Conservation (phyloP, 495 filamentous ascomycete species). For the Ramalina peruviana region DNA sequence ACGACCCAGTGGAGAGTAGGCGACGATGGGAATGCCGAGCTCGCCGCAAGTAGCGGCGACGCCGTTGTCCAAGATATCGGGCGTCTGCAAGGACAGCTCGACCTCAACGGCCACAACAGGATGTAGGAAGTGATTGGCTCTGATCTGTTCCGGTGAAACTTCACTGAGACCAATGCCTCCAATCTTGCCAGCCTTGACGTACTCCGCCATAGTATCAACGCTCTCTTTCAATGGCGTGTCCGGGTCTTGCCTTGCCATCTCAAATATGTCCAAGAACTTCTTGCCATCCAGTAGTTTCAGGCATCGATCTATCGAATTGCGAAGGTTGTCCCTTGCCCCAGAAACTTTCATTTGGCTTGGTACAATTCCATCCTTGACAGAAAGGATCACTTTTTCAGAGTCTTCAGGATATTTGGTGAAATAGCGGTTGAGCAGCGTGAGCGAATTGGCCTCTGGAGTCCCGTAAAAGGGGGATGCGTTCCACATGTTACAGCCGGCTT, state of each 20-base stretch:
- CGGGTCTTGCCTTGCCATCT: constrained; percentile 58
- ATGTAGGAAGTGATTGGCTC: constrained; percentile 52
- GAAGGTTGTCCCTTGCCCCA: constrained; percentile 46
- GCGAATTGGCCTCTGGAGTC: constrained; percentile 48
- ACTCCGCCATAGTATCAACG: constrained; percentile 38
- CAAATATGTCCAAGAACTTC: constrained; percentile 74
- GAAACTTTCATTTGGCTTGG: constrained; percentile 28
- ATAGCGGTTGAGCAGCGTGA: constrained; percentile 44
- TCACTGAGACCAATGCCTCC: constrained; percentile 67
- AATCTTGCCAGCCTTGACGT: constrained; percentile 64
- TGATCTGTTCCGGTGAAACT: constrained; percentile 58
- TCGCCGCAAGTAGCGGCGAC: constrained; percentile 58
- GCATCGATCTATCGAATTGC: constrained; percentile 52
- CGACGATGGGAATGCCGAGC: constrained; percentile 57
- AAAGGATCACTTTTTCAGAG: constrained; percentile 43
- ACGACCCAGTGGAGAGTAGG: constrained; percentile 46
- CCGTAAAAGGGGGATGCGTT: constrained; percentile 77
- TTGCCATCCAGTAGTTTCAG: constrained; percentile 38
- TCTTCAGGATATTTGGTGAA: constrained; percentile 47
- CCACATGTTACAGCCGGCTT: constrained; percentile 60
- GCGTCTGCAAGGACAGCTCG: constrained; percentile 59
- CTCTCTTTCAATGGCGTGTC: constrained; percentile 45
- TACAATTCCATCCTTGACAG: constrained; percentile 42
- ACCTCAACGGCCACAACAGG: constrained; percentile 66
- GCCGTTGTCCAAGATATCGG: constrained; percentile 59